Conservation (phyloP, 768 basidiomycete genomes). For the Trichaptum fuscoviolaceum region DNA sequence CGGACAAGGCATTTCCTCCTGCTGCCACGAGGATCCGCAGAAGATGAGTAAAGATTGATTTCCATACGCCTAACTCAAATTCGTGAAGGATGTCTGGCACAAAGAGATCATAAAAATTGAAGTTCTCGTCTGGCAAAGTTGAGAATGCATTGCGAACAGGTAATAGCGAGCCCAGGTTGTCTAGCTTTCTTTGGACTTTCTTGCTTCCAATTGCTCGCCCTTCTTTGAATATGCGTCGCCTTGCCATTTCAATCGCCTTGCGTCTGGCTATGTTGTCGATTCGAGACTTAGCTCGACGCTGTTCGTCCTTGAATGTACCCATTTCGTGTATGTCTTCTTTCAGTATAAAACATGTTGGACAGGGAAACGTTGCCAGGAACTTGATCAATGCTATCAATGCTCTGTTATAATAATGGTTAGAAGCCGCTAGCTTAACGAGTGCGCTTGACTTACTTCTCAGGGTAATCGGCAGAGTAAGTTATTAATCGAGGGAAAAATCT, state of each 20-base stretch:
- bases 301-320: constrained; percentile 21
- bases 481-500: constrained; percentile 13
- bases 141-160: constrained; percentile 36
- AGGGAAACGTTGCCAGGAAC: constrained; percentile 15
- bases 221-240: constrained; percentile 22
- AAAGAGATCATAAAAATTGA: constrained; percentile 25
- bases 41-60: constrained; percentile 31
- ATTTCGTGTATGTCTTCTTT: constrained; percentile 12
- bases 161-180: constrained; percentile 21
- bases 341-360: constrained; percentile 15
- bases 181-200: constrained; percentile 24
- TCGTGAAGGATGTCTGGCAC: constrained; percentile 36
- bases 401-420: constrained; percentile 7
- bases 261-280: constrained; percentile 16
- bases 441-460: constrained; percentile 16
- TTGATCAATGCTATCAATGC: constrained; percentile 13
- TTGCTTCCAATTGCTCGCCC: constrained; percentile 20
- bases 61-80: constrained; percentile 36
- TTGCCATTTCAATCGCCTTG: neutral
- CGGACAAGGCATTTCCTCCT: neutral
- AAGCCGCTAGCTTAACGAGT: too few species aligned
- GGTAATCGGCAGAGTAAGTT: constrained; percentile 18
- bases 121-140: constrained; percentile 8
- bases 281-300: constrained; percentile 8
- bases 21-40: constrained; percentile 22